A percentile compares a stretch with the other conserved stretches of the same genome.
Evolutionary conservation across 208 protist genomes (phyloP).

Genomic region (Crithidia thermophila): DNA sequence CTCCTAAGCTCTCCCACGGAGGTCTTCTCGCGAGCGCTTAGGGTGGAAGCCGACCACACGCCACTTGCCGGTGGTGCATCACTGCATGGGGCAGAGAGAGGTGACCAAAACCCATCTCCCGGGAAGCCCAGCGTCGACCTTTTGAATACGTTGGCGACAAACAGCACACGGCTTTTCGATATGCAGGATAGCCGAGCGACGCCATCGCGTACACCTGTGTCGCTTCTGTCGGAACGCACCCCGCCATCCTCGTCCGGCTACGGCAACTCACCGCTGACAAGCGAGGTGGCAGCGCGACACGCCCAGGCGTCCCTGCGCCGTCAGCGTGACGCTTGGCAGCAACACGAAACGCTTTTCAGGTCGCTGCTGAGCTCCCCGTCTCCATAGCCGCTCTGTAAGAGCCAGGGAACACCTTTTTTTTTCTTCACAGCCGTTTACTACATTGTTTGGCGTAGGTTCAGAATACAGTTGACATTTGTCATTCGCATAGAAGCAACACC

Average conservation of each 20-base stretch:
- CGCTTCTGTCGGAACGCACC: slow-evolving; percentile 12
- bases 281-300: slow-evolving; percentile 26
- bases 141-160: too few relatives aligned
- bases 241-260: background rate
- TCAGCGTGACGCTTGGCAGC: slow-evolving; percentile 32
- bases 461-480: too few relatives aligned
- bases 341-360: slow-evolving; percentile 29
- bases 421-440: too few relatives aligned
- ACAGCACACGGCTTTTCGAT: too few relatives aligned
- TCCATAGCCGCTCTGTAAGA: too few relatives aligned
- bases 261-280: slow-evolving; percentile 15
- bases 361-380: slow-evolving; percentile 26
- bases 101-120: too few relatives aligned
- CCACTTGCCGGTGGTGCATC: background rate
- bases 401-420: too few relatives aligned
- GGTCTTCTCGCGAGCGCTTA: too few relatives aligned
- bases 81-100: background rate
- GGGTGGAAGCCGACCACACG: background rate
- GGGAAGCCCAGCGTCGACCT: too few relatives aligned
- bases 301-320: slow-evolving; percentile 25
- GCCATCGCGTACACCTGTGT: slow-evolving; percentile 2
- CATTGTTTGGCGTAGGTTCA: too few relatives aligned
- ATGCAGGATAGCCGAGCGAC: background rate
- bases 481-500: too few relatives aligned
- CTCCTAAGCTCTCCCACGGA: background rate